Conservation (phyloP, 768 basidiomycete species). For the Lactarius akahatsu region DNA sequence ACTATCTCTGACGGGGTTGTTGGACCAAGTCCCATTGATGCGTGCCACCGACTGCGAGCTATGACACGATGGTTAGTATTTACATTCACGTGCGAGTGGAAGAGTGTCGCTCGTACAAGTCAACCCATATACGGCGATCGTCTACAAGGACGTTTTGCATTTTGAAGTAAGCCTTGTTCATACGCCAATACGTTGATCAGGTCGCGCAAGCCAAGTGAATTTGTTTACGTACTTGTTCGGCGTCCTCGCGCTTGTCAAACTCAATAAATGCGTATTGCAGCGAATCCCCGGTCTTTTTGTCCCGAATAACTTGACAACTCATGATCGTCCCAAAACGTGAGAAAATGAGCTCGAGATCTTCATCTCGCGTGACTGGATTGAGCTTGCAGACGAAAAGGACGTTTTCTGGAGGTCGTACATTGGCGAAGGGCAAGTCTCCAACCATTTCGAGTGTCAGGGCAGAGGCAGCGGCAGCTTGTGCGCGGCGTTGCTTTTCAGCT, state of each 20-base stretch:
- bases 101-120: constrained; percentile 66
- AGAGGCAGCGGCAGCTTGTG: constrained; percentile 86
- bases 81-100: constrained; percentile 6
- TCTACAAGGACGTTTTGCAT: constrained; percentile 99
- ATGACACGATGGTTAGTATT: constrained; percentile 30
- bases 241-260: constrained; percentile 90
- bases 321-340: constrained; percentile 93
- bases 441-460: constrained; percentile 99
- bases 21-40: constrained; percentile 79
- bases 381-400: constrained; percentile 98
- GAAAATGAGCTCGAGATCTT: constrained; percentile 97
- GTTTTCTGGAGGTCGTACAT: constrained; percentile 97
- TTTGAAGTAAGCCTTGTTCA: constrained; percentile 87
- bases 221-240: constrained; percentile 71
- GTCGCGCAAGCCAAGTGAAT: neutral
- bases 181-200: neutral
- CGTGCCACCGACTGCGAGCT: constrained; percentile 94
- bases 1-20: constrained; percentile 57
- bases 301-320: constrained; percentile 96
- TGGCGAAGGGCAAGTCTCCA: constrained; percentile 96
- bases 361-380: constrained; percentile 92
- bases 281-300: constrained; percentile 94
- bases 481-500: constrained; percentile 74
- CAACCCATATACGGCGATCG: constrained; percentile 97
- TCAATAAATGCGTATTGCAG: constrained; percentile 99